Evolutionary conservation across 2,329 filamentous ascomycete genomes (phyloP), one percentile per base, ranked within the genome.

Genomic region (Trichophaea hybrida): DNA sequence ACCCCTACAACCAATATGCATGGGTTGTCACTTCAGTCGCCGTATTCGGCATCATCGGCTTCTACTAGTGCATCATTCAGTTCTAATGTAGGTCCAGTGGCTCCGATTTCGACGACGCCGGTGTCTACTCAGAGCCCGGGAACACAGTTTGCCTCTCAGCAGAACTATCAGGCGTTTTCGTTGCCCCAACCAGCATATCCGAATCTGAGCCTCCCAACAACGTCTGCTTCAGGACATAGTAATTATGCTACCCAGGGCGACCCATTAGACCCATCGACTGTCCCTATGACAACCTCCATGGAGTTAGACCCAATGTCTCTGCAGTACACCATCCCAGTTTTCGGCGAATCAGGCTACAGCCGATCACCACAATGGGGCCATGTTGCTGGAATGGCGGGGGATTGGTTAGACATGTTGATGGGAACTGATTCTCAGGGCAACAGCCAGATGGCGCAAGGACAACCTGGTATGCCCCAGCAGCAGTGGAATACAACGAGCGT

Each of bases 321-420:
- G 31, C 66, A 67, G 49, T 83, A 81, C 59, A 82, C 86, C 4
- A 86, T 94, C 67, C 88, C 91, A 0, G 84, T 96, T 32, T 96
- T 96, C 72, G 88, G 88, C 13, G 83, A 80, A 32, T 88, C 94
- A 67, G 84, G 81, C 15, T 83, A 88, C 61, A 90, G 86, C 67
- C 86, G 91, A 59, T 94, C 89, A 2, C 89, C 91, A 0, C 91
- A 91, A 69, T 84, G 85, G 53, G 38, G 38, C 6, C 53, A 55
- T 33, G 24, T 55, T 13, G 53, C 53, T 17, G 53, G 53, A 15
- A 55, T 94, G 75, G 85, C 87, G 0, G 88, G 94, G 69, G 88
- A 94, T 69, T 93, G 93, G 68, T 44, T 55, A 35, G 53, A 55
- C 10, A 55, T 55, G 53, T 44, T 55, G 35, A 55, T 55, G 37